Base-by-base conservation (phyloP, 2,329 filamentous ascomycete species). In the Verticillium dahliae region DNA sequence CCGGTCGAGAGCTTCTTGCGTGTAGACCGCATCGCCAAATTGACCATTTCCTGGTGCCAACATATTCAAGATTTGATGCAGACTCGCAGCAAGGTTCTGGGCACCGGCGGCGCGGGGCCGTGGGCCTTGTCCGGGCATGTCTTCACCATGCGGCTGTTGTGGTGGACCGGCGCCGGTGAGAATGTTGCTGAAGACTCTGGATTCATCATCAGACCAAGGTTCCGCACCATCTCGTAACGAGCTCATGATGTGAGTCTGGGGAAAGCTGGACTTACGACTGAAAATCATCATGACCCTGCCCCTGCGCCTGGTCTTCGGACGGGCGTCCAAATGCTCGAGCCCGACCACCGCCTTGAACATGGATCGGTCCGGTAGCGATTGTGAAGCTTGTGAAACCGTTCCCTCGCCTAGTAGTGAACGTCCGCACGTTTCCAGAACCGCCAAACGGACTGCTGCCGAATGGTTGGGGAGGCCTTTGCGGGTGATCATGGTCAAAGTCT, bases 1-100 rank as follows among this genome's bases (percentile, higher is more conserved):
- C 38, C 90, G 86, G 72, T 99, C 94, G 37, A 98, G 79, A 2
- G 90, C 93, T 76, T 97, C 92, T 74, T 98, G 91, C 0, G 90
- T 90, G 72, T 94, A 96, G 1, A 97, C 94, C 7, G 88, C 91
- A 73, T 98, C 94, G 22, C 92, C 91, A 62, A 84, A 80, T 15
- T 78, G 75, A 7, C 77, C 81, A 62, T 80, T 77, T 3, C 33
- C 58, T 14, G 83, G 82, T 60, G 80, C 81, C 45, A 87, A 73
- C 31, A 88, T 67, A 73, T 72, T 76, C 18, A 89, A 73, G 5
- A 88, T 74, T n/a, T 83, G 80, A 38, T 81, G 80, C 4, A 87
- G 70, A 37, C 77, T 76, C 15, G 70, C 67, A 14, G 71, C 70
- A 18, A 82, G 50, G 58, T 62, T 59, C 6, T n/a, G 18, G 31